A percentile compares a stretch with the other conserved stretches of the same genome.
Evolutionary conservation across 2,329 filamentous ascomycete species (phyloP).

Genomic region (Colletotrichum chlorophyti): DNA sequence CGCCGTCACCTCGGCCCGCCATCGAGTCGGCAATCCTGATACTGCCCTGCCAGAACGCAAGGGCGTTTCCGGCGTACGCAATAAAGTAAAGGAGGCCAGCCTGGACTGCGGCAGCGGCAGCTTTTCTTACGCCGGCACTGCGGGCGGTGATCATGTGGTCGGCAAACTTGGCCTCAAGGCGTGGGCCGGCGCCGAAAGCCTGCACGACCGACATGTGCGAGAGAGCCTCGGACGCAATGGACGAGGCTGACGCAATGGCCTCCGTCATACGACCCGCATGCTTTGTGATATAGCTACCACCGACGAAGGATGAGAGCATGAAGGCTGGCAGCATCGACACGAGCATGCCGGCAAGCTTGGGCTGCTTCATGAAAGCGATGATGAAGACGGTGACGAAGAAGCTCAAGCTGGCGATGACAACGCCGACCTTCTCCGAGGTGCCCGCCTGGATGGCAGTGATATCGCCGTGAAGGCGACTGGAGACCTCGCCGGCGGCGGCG

Average conservation of each 20-base stretch:
- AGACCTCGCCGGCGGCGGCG: conserved; percentile 67
- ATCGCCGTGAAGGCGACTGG: conserved; percentile 68
- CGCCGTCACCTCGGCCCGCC: conserved; percentile 40
- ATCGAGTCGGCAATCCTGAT: conserved; percentile 39
- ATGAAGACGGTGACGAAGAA: conserved; percentile 74
- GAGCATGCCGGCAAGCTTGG: conserved; percentile 68
- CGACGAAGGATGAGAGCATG: conserved; percentile 63
- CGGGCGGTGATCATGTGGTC: conserved; percentile 52
- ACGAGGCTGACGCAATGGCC: conserved; percentile 62
- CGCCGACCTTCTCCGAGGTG: conserved; percentile 74
- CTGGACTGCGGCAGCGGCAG: conserved; percentile 60
- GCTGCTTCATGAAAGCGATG: conserved; percentile 71
- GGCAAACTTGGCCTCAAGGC: conserved; percentile 61
- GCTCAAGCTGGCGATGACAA: conserved; percentile 65
- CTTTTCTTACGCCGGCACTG: conserved; percentile 61
- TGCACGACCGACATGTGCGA: conserved; percentile 68
- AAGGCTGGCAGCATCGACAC: conserved; percentile 69
- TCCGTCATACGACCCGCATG: conserved; percentile 58
- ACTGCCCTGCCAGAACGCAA: conserved; percentile 73
- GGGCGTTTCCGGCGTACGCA: conserved; percentile 67
- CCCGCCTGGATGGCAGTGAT: conserved; percentile 72
- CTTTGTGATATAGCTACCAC: conserved; percentile 60
- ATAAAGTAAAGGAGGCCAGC: conserved; percentile 71
- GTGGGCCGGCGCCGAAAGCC: conserved; percentile 64
- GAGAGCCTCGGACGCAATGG: conserved; percentile 68